Conservation (phyloP, 208 protist genomes). For the Acanthamoeba castellanii region DNA sequence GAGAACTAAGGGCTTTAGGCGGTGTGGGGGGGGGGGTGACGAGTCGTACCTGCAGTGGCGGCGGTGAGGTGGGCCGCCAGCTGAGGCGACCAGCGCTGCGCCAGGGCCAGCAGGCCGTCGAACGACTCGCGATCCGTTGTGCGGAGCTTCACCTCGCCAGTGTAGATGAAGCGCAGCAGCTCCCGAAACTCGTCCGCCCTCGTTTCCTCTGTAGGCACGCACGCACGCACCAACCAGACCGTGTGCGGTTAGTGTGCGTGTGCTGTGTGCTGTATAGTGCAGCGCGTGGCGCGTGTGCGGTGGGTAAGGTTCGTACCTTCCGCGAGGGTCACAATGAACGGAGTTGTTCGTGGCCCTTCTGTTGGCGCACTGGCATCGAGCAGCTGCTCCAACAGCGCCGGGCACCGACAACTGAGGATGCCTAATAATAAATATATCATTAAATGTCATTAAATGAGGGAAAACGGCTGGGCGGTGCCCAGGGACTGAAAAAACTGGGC, state of each 20-base stretch:
- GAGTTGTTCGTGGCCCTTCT: not conserved
- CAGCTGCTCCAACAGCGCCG: not conserved
- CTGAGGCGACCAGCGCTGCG: not conserved
- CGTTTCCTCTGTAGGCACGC: too few relatives aligned
- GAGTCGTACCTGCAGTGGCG: not conserved
- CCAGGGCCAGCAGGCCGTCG: not conserved
- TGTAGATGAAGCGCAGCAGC: constrained; percentile 5
- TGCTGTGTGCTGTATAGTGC: too few relatives aligned
- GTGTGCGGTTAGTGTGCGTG: too few relatives aligned
- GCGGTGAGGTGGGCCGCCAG: not conserved
- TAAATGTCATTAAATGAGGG: too few relatives aligned
- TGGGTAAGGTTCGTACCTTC: not conserved
- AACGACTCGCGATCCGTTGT: not conserved
- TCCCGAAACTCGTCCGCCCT: not conserved
- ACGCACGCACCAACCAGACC: not conserved
- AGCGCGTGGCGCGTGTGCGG: too few relatives aligned
- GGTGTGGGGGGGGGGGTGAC: not conserved
- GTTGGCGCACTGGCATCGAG: not conserved
- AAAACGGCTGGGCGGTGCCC: not conserved
- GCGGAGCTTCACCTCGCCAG: not conserved
- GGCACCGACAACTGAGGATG: not conserved
- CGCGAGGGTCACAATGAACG: not conserved
- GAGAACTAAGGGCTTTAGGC: too few relatives aligned
- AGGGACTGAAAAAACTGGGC: too few relatives aligned
- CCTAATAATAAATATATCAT: too few relatives aligned